Conservation (phyloP, 352 stramenopile species). For the Thraustochytrium sp. region DNA sequence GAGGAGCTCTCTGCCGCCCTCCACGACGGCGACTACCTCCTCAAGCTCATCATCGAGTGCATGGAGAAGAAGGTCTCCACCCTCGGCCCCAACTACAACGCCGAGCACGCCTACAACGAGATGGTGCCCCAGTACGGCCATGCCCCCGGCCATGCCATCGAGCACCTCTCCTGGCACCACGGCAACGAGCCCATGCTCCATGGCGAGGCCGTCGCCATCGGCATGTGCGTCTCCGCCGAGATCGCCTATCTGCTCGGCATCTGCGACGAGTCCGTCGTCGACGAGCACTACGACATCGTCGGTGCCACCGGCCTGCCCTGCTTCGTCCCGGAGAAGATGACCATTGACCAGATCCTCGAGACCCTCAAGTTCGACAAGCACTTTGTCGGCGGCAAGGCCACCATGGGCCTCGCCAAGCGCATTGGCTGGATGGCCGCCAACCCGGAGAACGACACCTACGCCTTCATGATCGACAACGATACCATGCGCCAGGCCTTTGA, state of each 20-base stretch:
- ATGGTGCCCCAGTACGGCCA: constrained; percentile 54
- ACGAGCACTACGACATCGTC: constrained; percentile 47
- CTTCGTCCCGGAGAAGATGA: constrained; percentile 54
- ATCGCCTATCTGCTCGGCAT: constrained; percentile 49
- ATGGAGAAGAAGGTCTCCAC: constrained; percentile 48
- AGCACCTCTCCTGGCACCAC: constrained; percentile 46
- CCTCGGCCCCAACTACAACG: constrained; percentile 49
- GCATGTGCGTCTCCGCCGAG: constrained; percentile 1
- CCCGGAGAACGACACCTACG: not conserved
- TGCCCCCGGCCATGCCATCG: constrained; percentile 31
- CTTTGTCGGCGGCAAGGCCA: constrained; percentile 51
- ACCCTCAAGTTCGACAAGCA: constrained; percentile 44
- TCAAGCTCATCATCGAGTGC: constrained; percentile 70
- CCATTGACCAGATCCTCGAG: constrained; percentile 55
- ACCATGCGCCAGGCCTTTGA: not conserved
- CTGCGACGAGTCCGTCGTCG: constrained; percentile 63
- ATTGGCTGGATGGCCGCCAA: constrained; percentile 53
- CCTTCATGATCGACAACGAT: not conserved
- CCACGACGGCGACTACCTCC: constrained; percentile 58
- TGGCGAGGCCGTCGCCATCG: constrained; percentile 24
- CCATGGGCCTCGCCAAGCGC: constrained; percentile 51
- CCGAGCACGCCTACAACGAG: constrained; percentile 58
- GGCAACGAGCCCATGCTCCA: constrained; percentile 6
- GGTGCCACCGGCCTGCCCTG: constrained; percentile 60
- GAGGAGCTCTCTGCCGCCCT: constrained; percentile 54